Percentiles rank a stretch among this genome's conserved stretches.
Evolutionary conservation across 352 stramenopile genomes (phyloP).

Genomic region (Peronospora belbahrii): DNA sequence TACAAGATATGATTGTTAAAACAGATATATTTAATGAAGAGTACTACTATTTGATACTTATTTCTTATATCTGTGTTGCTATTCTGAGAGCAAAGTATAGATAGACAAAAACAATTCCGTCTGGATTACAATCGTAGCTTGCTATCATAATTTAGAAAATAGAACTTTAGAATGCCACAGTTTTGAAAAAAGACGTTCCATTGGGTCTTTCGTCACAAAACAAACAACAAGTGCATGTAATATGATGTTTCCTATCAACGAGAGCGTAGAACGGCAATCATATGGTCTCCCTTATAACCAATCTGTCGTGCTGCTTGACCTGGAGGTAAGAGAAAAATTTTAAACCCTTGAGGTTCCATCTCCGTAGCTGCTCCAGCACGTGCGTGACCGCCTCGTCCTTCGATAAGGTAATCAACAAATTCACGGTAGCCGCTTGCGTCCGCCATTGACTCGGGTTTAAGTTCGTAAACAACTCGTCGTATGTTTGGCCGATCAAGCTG

Average conservation of each 20-base stretch:
- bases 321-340: slow-evolving; percentile 70
- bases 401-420: slow-evolving; percentile 55
- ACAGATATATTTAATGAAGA: too few relatives aligned
- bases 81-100: too few relatives aligned
- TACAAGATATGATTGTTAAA: too few relatives aligned
- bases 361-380: slow-evolving; percentile 48
- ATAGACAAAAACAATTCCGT: too few relatives aligned
- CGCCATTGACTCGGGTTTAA: slow-evolving; percentile 44
- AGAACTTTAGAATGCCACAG: too few relatives aligned
- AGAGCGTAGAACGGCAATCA: slow-evolving; percentile 62
- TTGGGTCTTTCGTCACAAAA: too few relatives aligned
- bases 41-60: too few relatives aligned
- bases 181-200: too few relatives aligned
- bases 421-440: slow-evolving; percentile 54
- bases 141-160: too few relatives aligned
- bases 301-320: slow-evolving; percentile 50
- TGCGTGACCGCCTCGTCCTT: slow-evolving; percentile 34
- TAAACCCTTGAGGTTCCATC: slow-evolving; percentile 59
- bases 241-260: slow-evolving; percentile 6
- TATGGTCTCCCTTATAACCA: slow-evolving; percentile 59
- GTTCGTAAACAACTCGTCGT: slow-evolving; percentile 54
- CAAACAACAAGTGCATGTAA: too few relatives aligned
- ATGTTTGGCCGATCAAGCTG: slow-evolving; percentile 47
- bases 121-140: too few relatives aligned
- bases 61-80: too few relatives aligned